Evolutionary conservation across 306 rosid species (phyloP), one percentile per base, ranked within the genome.

Genomic region (Cucurbita moschata): DNA sequence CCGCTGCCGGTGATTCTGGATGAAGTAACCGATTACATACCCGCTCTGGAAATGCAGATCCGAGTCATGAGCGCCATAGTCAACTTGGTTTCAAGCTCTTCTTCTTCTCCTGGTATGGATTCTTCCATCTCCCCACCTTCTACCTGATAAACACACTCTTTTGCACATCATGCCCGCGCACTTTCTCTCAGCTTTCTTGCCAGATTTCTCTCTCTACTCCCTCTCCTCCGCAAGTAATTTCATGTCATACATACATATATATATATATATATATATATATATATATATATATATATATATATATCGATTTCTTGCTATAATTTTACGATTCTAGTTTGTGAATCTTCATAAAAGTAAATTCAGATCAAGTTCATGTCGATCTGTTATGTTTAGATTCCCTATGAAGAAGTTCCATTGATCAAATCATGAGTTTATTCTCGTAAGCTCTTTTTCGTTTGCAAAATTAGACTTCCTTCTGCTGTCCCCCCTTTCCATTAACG

Each of bases 41-140:
- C 94, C 1, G 99, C 99, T 1, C 87, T 90, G 78, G 88, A 91
- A 89, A 94, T 94, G 99, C 99, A 94, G 81, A 85, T 94, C 77
- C 86, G 92, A 38, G 96, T 90, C 83, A 88, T 93, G 98, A 71
- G 77, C 12, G 86, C 88, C 23, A 85, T 94, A 35, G 78, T 87
- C 44, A 82, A 91, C 30, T 80, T 86, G 39, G 83, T 92, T 61
- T 73, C 88, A 4, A 86, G 80, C 51, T 69, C 88, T 7, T 60
- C 66, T 53, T 69, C 78, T 61, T 81, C 78, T 66, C 38, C 84
- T 57, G 68, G 76, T 61, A 43, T 10, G n/a, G 71, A 42, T 65
- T 42, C 71, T 65, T 35, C 81, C 21, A 49, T 76, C 67, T 47
- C 82, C 6, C 62, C 86, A 73, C 86, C 95, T 30, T 58, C 86